These are phyloP conservation scores for Lentinula lateritia DNA, from an alignment of 768 basidiomycete genomes.

Conservation along the genomic window DNA sequence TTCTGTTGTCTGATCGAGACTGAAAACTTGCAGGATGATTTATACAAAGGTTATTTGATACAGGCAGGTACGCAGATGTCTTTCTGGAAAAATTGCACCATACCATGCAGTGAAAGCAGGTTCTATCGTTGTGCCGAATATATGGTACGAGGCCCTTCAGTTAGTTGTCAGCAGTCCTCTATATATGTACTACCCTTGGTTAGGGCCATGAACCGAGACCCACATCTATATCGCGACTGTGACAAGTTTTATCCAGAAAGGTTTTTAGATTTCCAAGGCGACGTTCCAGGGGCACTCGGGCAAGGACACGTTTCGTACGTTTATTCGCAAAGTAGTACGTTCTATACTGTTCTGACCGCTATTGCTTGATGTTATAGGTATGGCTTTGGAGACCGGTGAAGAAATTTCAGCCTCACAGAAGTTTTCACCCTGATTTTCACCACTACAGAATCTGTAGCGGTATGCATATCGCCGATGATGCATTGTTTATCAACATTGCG, in stretches of 20 bases:
- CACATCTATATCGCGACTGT: slow-evolving; percentile 15
- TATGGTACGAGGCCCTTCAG: slow-evolving; percentile 10
- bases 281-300: slow-evolving; percentile 15
- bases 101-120: slow-evolving; percentile 16
- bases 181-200: neutral
- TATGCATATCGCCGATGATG: slow-evolving; percentile 24
- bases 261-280: slow-evolving; percentile 10
- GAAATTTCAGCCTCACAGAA: neutral
- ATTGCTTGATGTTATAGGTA: neutral
- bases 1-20: neutral
- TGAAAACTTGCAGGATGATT: slow-evolving; percentile 11
- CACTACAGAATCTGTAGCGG: slow-evolving; percentile 25
- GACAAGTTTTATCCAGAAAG: slow-evolving; percentile 15
- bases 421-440: neutral
- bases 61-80: slow-evolving; percentile 8
- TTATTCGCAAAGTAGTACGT: slow-evolving; percentile 10
- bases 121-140: slow-evolving; percentile 13
- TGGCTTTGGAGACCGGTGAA: slow-evolving; percentile 5
- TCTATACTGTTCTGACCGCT: neutral
- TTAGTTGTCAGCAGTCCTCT: too few species aligned
- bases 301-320: slow-evolving; percentile 20
- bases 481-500: slow-evolving; percentile 29
- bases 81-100: slow-evolving; percentile 7
- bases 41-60: slow-evolving; percentile 16
- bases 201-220: slow-evolving; percentile 19